Evolutionary conservation across 352 stramenopile genomes (phyloP), one percentile per base, ranked within the genome.

Genomic region (Globisporangium orthogonon): DNA sequence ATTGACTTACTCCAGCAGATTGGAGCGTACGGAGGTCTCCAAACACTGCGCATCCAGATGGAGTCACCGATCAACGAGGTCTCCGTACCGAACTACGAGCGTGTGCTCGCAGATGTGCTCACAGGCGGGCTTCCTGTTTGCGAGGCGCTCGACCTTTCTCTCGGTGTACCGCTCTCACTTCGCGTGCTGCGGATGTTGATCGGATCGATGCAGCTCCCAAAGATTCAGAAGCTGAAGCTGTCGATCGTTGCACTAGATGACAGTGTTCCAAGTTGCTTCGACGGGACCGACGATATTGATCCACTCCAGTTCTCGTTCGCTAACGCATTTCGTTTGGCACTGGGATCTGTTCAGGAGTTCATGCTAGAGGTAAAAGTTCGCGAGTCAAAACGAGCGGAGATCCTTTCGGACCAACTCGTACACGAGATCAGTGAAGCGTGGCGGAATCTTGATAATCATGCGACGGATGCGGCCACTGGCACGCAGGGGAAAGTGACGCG

Each of bases 51-150:
- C 0, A 45, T 76, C 14, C 59, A 65, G 14, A 65, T 65, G 45
- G 53, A 65, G 40, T 44, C n/a, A 2, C 53, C 59, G 18, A 45
- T 65, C 23, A 47, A 23, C 18, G 41, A 47, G 23, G 39, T 15
- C 14, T 13, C 47, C 1, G 52, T 57, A 14, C 46, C 40, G 4
- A 63, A 54, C 39, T 57, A 65, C 57, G 47, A 61, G 33, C 60
- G 60, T 28, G 55, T 54, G 1, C 35, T 87, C 17, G 61, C 56
- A 28, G 67, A 65, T 10, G 65, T 89, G 40, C 28, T 87, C n/a
- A 56, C 64, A 0, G 49, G 64, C n/a, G 78, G 78, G 28, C 60
- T 87, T 14, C 46, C 49, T 15, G 69, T 76, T 9, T 89, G 78
- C 41, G 63, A 83, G 31, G 33, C 56, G 40, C 69, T 86, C 33